A percentile compares a stretch with the other conserved stretches of the same genome.
Evolutionary conservation across 75 land plant species (phyloP).

Genomic region (Cryptomeria japonica): DNA sequence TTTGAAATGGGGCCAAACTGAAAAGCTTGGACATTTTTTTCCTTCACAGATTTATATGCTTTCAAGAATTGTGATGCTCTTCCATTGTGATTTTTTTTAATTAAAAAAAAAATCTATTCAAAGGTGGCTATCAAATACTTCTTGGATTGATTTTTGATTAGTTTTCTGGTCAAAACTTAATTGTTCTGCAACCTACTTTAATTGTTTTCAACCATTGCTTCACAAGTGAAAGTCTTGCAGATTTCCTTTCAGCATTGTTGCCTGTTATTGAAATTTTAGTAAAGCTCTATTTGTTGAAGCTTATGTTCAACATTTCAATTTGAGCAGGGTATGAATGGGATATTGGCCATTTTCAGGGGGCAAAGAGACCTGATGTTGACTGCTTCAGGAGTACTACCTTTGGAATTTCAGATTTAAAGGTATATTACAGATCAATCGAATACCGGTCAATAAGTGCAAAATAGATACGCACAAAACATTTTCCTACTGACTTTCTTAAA

Average conservation of each 20-base stretch:
- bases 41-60: background rate
- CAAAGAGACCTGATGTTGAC: conserved; percentile 78
- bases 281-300: background rate
- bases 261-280: background rate
- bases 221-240: background rate
- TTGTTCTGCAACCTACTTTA: background rate
- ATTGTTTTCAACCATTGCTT: background rate
- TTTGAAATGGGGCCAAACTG: background rate
- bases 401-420: conserved; percentile 69
- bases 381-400: conserved; percentile 82
- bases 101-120: background rate
- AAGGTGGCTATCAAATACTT: background rate
- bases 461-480: too few species aligned
- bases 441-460: background rate
- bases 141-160: background rate
- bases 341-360: conserved; percentile 85
- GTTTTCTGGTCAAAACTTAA: background rate
- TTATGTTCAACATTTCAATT: background rate
- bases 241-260: background rate
- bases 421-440: conserved; percentile 13
- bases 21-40: background rate
- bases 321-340: conserved; percentile 91
- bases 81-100: background rate
- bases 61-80: background rate
- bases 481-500: background rate